Evolutionary conservation across 1,139 yeast species (phyloP), one percentile per base, ranked within the genome.

Genomic region (Pichia sp.): DNA sequence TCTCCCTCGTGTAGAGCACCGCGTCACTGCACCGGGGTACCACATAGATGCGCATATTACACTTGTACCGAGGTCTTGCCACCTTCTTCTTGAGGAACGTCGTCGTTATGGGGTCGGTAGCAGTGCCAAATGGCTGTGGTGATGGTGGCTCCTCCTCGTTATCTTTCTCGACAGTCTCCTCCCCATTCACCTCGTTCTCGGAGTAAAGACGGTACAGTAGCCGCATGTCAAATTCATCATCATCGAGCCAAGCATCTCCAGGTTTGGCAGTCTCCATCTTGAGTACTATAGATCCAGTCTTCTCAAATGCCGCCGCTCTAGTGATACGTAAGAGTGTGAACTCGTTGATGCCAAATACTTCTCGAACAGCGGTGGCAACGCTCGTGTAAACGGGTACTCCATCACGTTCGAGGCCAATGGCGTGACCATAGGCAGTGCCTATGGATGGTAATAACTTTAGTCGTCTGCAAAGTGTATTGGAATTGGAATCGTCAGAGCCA

Each of bases 181-280:
- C 10, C 8, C 28, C 30, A 19, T 19, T n/a, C 15, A 6, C 16
- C 14, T 15, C 10, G 20, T 31, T 22, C 52, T 47, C 65, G 9
- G 27, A 10, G 64, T 33, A 22, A 8, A 20, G 11, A 20, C 26
- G 30, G 13, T 34, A 32, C 29, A 38, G 33, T 13, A 41, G 30
- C 21, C 41, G 31, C 6, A 66, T 66, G 30, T 60, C 54, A 41
- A 62, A 67, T 27, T 69, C 72, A 29, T 62, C 66, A 48, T 73
- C 79, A 36, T 72, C 64, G 32, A 73, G 51, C 46, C 60, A 62
- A n/a, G 52, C 47, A 41, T 72, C 74, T 3, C 79, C 78, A 0
- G 77, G 74, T 40, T 58, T 63, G 0, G 76, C 74, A 1, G 77
- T 69, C 50, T 73, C 80, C 34, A 73, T 56, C 47, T 73, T 73